Evolutionary conservation across 2,329 filamentous ascomycete genomes (phyloP).

Genomic region (Penicillium freii): DNA sequence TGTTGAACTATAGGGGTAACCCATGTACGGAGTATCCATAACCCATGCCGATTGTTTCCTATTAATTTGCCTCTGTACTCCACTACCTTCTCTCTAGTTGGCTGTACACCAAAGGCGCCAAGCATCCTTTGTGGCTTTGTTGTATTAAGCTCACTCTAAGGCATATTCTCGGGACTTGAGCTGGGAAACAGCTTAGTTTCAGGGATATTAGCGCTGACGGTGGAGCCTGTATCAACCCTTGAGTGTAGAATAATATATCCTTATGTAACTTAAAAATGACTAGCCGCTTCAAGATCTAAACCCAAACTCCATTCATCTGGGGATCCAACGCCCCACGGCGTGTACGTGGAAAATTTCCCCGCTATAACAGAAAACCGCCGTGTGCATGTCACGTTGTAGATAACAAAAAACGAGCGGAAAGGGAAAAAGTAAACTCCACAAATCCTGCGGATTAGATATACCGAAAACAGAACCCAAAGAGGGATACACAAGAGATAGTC

Average conservation of each 20-base stretch:
- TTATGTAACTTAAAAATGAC: conserved; percentile 1
- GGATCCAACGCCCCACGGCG: background rate
- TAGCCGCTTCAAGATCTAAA: background rate
- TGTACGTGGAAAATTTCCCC: background rate
- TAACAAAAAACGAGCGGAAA: background rate
- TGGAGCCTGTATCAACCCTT: conserved; percentile 6
- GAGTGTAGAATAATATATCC: background rate
- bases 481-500: background rate
- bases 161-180: background rate
- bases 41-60: conserved; percentile 4
- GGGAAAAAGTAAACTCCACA: background rate
- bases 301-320: background rate
- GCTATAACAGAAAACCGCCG: conserved; percentile 5
- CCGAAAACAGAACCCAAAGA: background rate
- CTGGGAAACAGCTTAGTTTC: background rate
- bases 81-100: background rate
- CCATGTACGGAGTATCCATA: background rate
- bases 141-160: background rate
- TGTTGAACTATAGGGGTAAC: no score
- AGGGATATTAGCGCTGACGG: conserved; percentile 4
- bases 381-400: background rate
- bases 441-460: background rate
- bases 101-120: background rate
- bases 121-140: background rate
- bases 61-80: background rate